phyloP scores from a whole-genome alignment of 2,329 filamentous ascomycete species.

The Colletotrichum sp. region DNA sequence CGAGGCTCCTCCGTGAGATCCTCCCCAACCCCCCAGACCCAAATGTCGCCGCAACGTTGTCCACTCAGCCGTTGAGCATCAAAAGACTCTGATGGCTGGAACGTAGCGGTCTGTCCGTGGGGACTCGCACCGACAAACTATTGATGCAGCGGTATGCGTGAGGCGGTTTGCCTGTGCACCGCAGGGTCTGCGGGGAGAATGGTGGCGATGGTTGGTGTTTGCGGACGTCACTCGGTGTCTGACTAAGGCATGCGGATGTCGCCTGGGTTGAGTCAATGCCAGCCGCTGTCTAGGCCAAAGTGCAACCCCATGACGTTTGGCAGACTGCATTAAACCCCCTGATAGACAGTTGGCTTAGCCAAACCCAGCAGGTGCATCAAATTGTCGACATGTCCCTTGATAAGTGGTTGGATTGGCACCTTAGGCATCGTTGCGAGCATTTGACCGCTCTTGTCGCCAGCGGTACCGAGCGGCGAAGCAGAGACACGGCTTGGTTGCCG shows the following conservation, averaged over 20 bases:
- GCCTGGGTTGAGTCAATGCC: neutral
- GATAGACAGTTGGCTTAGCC: neutral
- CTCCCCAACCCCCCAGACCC: slow-evolving; percentile 12
- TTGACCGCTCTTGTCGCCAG: neutral
- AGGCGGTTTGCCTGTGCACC: neutral
- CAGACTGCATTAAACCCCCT: neutral
- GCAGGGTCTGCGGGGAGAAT: neutral
- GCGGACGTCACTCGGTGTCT: neutral
- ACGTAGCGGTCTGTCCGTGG: slow-evolving; percentile 12
- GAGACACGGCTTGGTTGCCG: neutral
- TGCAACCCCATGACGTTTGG: neutral
- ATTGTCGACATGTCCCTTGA: neutral
- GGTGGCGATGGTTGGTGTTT: neutral
- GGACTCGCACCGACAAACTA: neutral
- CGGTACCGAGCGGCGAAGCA: neutral
- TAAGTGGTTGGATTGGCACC: neutral
- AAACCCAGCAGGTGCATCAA: neutral
- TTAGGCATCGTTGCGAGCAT: neutral
- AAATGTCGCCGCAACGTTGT: neutral
- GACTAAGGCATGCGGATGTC: neutral
- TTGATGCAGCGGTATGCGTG: neutral
- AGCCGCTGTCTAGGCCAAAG: neutral
- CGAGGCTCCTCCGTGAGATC: neutral
- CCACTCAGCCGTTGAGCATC: slow-evolving; percentile 2
- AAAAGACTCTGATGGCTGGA: neutral